Percentiles rank a stretch among this genome's conserved stretches.
phyloP scores from a whole-genome alignment of 2,329 filamentous ascomycete genomes.

The Aspergillus floridensis region DNA sequence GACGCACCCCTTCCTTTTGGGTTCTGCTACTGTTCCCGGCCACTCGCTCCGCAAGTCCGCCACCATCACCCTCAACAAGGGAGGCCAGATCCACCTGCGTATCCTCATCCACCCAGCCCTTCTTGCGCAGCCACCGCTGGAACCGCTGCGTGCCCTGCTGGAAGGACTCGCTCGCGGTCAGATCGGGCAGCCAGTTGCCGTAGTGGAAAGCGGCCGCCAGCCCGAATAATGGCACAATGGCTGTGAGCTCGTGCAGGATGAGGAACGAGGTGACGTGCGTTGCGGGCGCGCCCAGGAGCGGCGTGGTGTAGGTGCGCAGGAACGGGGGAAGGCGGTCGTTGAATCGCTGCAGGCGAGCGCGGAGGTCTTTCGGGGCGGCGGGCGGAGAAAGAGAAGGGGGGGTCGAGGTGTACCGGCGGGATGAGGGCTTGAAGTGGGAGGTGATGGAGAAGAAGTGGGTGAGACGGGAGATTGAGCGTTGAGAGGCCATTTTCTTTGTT shows the following conservation, averaged over 20 bases:
- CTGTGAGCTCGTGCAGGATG: slow-evolving; percentile 87
- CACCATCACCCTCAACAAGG: not conserved
- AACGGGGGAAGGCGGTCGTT: slow-evolving; percentile 60
- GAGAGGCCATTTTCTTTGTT: not conserved
- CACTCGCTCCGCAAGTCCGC: not conserved
- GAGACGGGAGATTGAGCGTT: slow-evolving; percentile 9
- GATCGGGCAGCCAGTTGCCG: slow-evolving; percentile 67
- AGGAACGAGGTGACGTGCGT: slow-evolving; percentile 85
- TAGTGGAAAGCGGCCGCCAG: slow-evolving; percentile 79
- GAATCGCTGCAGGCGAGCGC: slow-evolving; percentile 34
- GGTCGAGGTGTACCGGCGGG: slow-evolving; percentile 24
- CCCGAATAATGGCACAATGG: slow-evolving; percentile 72
- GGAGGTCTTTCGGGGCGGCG: slow-evolving; percentile 23
- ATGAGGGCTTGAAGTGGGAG: slow-evolving; percentile 10
- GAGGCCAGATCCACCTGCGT: slow-evolving; percentile 41
- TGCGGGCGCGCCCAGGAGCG: slow-evolving; percentile 71
- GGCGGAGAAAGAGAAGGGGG: slow-evolving; percentile 19
- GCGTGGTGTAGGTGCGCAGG: slow-evolving; percentile 66
- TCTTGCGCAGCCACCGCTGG: slow-evolving; percentile 71
- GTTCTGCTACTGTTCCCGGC: not conserved
- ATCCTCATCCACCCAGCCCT: slow-evolving; percentile 68
- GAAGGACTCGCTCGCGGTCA: slow-evolving; percentile 36
- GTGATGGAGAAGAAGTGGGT: slow-evolving; percentile 8
- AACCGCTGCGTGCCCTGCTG: slow-evolving; percentile 69
- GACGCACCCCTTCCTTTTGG: slow-evolving; percentile 47